Evolutionary conservation across 106 monocot genomes (phyloP).

Genomic region (Phalaenopsis equestris): DNA sequence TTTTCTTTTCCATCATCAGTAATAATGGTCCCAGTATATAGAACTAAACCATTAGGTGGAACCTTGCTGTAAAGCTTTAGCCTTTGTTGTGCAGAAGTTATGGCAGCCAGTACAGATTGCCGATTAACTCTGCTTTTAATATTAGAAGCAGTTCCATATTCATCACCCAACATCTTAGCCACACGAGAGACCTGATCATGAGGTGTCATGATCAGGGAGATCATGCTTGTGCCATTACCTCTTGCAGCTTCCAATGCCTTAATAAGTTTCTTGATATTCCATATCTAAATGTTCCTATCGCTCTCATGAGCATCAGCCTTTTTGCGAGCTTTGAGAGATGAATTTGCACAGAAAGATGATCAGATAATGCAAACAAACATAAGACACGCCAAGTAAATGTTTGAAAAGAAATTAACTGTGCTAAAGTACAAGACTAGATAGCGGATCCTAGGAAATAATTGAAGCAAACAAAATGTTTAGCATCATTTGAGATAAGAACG

Average conservation of each 20-base stretch:
- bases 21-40: conserved; percentile 48
- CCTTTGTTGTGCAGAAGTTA: no score
- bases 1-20: conserved; percentile 59
- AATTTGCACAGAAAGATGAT: not conserved
- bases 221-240: conserved; percentile 62
- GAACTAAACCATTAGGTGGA: conserved; percentile 32
- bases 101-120: conserved; percentile 34
- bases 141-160: conserved; percentile 24
- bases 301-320: conserved; percentile 30
- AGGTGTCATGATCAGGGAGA: conserved; percentile 24
- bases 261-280: conserved; percentile 49
- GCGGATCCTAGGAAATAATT: no score
- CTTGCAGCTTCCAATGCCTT: conserved; percentile 50
- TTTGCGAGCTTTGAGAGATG: not conserved
- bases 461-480: no score
- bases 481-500: no score
- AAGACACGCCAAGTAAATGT: not conserved
- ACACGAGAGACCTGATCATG: conserved; percentile 18
- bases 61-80: conserved; percentile 12
- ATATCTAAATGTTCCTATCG: conserved; percentile 31
- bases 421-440: no score
- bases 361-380: not conserved
- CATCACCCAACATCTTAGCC: conserved; percentile 27
- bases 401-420: not conserved
- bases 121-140: conserved; percentile 49